Evolutionary conservation across 345 rosid genomes (phyloP), one percentile per base, ranked within the genome.

Genomic region (Chamaenerion angustifolium): DNA sequence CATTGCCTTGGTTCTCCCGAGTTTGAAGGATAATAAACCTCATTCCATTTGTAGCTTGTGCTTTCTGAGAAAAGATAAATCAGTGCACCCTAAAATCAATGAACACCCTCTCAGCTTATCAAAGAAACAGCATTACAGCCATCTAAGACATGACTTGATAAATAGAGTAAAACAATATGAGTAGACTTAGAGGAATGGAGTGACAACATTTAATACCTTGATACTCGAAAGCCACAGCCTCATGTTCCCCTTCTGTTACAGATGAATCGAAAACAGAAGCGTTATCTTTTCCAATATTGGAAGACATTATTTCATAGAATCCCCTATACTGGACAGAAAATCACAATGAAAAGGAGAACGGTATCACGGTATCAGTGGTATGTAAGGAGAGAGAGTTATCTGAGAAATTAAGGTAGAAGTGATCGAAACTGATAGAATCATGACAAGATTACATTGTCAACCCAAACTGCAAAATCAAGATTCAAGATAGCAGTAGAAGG

Each of bases 191-290:
- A 5, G 27, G 21, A 13, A 51, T 10, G 27, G 3, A 1, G 15
- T 49, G n/a, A 25, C 7, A 49, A 10, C 6, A 51, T 16, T 54
- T 16, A 16, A 61, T 71, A 89, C 94, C 94, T 62, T 73, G 81
- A 76, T 83, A 86, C 59, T 89, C 90, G 21, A 67, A 68, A 75
- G 71, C 66, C 42, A 68, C 79, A 58, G 72, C 43, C 19, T 89
- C 93, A 65, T 71, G 82, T 54, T 69, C 82, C 84, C 78, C 72
- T 54, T 82, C 87, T 52, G 95, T 82, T 71, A 71, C 61, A 10
- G 97, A 89, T 9, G 95, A 89, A 70, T 82, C 97, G 37, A 80
- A 89, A 55, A 82, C 97, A 17, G 95, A 85, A 50, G 85, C 88
- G 75, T 76, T 80, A 68, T 85, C 95, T 58, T 75, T 82, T 11